Conservation (phyloP, 305 asterid species). For the Lippia alba region DNA sequence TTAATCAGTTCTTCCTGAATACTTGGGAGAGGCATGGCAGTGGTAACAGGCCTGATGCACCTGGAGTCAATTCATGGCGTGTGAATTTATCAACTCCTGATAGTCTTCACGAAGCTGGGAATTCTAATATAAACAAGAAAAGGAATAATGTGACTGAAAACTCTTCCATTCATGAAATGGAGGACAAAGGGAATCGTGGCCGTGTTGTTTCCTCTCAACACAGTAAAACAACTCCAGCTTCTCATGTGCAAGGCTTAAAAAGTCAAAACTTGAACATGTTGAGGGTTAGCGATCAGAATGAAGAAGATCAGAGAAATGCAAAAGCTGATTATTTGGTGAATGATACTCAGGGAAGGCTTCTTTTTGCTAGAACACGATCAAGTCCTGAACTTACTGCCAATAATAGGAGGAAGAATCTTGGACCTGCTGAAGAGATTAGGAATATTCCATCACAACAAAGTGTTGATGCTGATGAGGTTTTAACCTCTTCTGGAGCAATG, state of each 20-base stretch:
- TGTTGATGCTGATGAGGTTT: slow-evolving; percentile 62
- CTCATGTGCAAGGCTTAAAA: slow-evolving; percentile 56
- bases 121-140: slow-evolving; percentile 41
- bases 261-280: slow-evolving; percentile 53
- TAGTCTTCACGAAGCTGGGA: slow-evolving; percentile 48
- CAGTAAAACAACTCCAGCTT: slow-evolving; percentile 49
- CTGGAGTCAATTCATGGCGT: slow-evolving; percentile 52
- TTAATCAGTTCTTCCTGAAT: slow-evolving; percentile 91
- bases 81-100: slow-evolving; percentile 55
- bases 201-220: neutral
- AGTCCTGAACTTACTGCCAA: slow-evolving; percentile 90
- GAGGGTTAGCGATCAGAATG: slow-evolving; percentile 50
- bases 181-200: slow-evolving; percentile 21
- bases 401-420: slow-evolving; percentile 57
- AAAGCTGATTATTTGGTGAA: slow-evolving; percentile 63
- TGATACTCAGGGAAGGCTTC: slow-evolving; percentile 67
- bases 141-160: slow-evolving; percentile 51
- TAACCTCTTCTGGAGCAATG: slow-evolving; percentile 60
- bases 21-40: slow-evolving; percentile 99
- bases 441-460: slow-evolving; percentile 55
- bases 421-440: slow-evolving; percentile 58
- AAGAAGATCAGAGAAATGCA: slow-evolving; percentile 58
- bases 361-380: slow-evolving; percentile 86
- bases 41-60: slow-evolving; percentile 94
- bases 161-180: slow-evolving; percentile 42